Base-by-base conservation (phyloP, 2,329 filamentous ascomycete genomes). In the Scedosporium boydii region DNA sequence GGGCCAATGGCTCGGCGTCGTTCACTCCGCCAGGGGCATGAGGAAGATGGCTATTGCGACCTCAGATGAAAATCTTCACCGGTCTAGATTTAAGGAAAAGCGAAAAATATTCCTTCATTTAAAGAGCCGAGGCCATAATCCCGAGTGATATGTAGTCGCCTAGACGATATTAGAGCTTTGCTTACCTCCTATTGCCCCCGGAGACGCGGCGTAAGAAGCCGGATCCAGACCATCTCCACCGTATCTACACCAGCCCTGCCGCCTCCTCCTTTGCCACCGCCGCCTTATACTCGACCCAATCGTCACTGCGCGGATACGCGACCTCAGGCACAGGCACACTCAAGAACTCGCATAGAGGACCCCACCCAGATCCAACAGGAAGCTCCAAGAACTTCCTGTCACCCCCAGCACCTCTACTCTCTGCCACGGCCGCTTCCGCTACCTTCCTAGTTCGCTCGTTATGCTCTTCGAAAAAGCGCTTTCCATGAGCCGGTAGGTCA, bases 401-500 rank as follows among this genome's bases (percentile, higher is more conserved):
- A 38, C 67, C 51, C 14, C 51, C 51, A 1, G 51, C 51, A 23
- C 23, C 51, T n/a, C 23, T 55, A 27, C 51, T 55, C 51, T 55
- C 51, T 2, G 51, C 51, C 6, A 55, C 23, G 7, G 51, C 51
- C 5, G 23, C 23, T 23, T 55, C 21, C 12, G 51, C 51, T 23
- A 23, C 51, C 51, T 55, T 55, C 18, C 51, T 18, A 12, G 76
- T 68, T 62, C 73, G 68, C 6, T 65, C 70, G 65, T 76, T 75
- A 65, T 77, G 74, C 34, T 71, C 69, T 42, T 75, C 72, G 76
- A 84, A 89, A 56, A 85, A 77, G 60, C 84, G 78, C 76, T 88
- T 88, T 69, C 85, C 87, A 64, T 82, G 77, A 70, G 82, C 82
- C 69, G 82, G 81, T 71, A 89, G 89, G 70, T 88, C 86, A 59